Conservation (phyloP, 2,329 filamentous ascomycete genomes). For the Thyridium curvatum region DNA sequence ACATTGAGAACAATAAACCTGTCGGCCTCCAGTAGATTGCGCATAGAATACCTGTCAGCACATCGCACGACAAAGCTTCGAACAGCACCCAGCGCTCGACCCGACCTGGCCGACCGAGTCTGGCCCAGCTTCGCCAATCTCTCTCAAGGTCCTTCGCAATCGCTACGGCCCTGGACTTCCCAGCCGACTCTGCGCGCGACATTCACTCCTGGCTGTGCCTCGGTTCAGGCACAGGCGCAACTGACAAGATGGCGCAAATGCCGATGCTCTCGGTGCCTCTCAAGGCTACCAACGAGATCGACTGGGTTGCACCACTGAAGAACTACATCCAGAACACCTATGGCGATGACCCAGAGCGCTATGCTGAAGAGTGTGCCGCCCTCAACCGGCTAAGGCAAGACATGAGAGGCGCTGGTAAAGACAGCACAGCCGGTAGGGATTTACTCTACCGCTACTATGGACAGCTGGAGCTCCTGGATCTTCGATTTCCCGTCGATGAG, state of each 20-base stretch:
- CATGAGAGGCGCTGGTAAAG: constrained; percentile 94
- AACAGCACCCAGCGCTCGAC: too few species aligned
- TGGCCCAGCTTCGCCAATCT: too few species aligned
- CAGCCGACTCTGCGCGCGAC: background rate
- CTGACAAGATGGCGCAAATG: constrained; percentile 63
- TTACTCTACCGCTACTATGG: constrained; percentile 96
- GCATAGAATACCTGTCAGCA: too few species aligned
- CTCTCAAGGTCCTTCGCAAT: too few species aligned
- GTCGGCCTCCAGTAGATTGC: too few species aligned
- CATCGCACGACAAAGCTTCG: too few species aligned
- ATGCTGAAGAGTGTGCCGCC: constrained; percentile 89
- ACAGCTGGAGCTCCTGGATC: constrained; percentile 87
- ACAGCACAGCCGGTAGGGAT: constrained; percentile 89
- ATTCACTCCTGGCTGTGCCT: background rate
- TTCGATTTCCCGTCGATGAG: constrained; percentile 95
- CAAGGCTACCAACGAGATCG: constrained; percentile 94
- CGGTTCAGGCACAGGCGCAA: background rate
- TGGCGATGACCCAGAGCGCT: constrained; percentile 93
- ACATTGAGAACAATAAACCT: too few species aligned
- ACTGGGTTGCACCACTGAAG: constrained; percentile 92
- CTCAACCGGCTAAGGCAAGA: constrained; percentile 95
- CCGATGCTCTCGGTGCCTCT: constrained; percentile 94
- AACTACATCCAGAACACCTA: constrained; percentile 89
- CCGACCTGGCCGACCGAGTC: too few species aligned
- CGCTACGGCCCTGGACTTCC: background rate